A percentile compares a stretch with the other conserved stretches of the same genome.
phyloP scores from a whole-genome alignment of 73 alveolate genomes.

The Diophrys appendiculata region DNA sequence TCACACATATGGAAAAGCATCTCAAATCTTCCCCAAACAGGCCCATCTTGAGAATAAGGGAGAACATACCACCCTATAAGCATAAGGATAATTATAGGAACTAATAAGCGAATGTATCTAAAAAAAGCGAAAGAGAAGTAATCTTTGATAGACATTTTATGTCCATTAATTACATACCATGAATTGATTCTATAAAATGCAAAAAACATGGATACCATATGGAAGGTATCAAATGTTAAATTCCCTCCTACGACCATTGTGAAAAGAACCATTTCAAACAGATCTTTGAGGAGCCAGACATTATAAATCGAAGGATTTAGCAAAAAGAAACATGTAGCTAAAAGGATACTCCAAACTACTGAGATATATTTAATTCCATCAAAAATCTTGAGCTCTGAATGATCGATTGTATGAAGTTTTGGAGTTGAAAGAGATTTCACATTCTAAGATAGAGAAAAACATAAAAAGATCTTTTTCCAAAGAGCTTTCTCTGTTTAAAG shows the following conservation, averaged over 20 bases:
- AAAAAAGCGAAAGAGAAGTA: no score
- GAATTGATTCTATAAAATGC: neutral
- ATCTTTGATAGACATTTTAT: no score
- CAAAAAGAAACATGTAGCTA: conserved; percentile 3
- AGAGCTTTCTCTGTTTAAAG: no score
- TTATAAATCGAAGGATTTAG: neutral
- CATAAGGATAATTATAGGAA: neutral
- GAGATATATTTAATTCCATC: neutral
- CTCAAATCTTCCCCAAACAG: neutral
- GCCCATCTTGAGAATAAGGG: neutral
- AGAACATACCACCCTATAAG: neutral
- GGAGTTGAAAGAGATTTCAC: neutral
- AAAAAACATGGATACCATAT: neutral
- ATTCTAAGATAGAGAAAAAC: neutral
- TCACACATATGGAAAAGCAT: conserved; percentile 4
- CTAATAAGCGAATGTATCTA: no score
- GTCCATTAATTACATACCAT: no score
- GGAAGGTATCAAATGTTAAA: neutral
- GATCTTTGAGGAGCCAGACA: neutral
- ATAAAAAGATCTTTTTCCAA: no score
- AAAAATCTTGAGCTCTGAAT: neutral
- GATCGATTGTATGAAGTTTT: neutral
- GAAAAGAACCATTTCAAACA: neutral
- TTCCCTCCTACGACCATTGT: neutral
- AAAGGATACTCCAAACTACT: neutral